phyloP scores from a whole-genome alignment of 1,284 basidiomycete species.

The Coniophora puteana region DNA sequence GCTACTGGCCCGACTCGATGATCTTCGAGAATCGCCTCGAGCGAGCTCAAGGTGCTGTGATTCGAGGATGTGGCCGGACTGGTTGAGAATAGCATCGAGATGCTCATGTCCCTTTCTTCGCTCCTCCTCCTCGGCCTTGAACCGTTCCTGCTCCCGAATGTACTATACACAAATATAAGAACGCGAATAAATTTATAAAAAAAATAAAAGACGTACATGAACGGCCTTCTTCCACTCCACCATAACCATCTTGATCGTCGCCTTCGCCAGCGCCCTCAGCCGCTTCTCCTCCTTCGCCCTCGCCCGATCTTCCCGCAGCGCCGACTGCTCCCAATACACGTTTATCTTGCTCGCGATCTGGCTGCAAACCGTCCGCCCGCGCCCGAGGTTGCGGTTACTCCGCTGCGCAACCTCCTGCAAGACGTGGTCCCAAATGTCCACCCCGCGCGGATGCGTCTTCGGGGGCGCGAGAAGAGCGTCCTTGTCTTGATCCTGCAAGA shows the following conservation, averaged over 20 bases:
- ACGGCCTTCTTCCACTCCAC: slow-evolving; percentile 90
- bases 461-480: too few species aligned
- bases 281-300: slow-evolving; percentile 66
- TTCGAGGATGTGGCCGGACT: slow-evolving; percentile 85
- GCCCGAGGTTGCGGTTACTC: slow-evolving; percentile 25
- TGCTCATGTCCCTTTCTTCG: slow-evolving; percentile 76
- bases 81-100: slow-evolving; percentile 86
- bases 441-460: slow-evolving; percentile 31
- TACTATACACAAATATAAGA: slow-evolving; percentile 15
- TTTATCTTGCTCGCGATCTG: slow-evolving; percentile 70
- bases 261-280: slow-evolving; percentile 65
- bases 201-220: slow-evolving; percentile 52
- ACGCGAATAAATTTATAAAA: neutral
- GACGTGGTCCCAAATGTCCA: slow-evolving; percentile 55
- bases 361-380: slow-evolving; percentile 43
- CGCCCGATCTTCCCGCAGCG: slow-evolving; percentile 62
- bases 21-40: slow-evolving; percentile 36
- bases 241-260: slow-evolving; percentile 66
- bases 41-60: slow-evolving; percentile 75
- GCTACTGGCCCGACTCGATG: slow-evolving; percentile 54
- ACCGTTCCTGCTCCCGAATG: slow-evolving; percentile 26
- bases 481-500: neutral
- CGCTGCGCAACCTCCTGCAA: slow-evolving; percentile 40
- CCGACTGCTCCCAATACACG: slow-evolving; percentile 75
- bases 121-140: slow-evolving; percentile 47